Base-by-base conservation (phyloP, 2,329 filamentous ascomycete genomes). In the Cercospora sojina region DNA sequence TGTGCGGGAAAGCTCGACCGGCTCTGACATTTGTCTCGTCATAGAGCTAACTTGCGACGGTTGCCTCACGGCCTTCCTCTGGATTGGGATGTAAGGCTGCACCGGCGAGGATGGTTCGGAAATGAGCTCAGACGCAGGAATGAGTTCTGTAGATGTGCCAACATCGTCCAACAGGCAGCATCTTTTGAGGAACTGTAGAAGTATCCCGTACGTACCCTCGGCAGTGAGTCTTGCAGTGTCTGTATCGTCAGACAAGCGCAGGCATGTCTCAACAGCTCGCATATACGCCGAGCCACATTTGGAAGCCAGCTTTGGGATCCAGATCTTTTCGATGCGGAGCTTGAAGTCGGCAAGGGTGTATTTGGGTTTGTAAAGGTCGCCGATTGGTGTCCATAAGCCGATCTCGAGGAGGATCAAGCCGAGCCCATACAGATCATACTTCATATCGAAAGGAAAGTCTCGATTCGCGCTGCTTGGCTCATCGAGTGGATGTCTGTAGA, bases 261-360 rank as follows among this genome's bases (percentile, higher is more conserved):
- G 88, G 72, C 90, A 93, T 3, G 86, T 84, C 74, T 90, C 86
- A 1, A 92, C 90, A 0, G 90, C 90, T 74, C 88, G 90, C 84
- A 88, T 89, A 77, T 92, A 94, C 0, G 90, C 82, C 7, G 87
- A 90, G 13, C 91, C 90, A 71, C 91, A 93, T 74, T 87, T 86
- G 3, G 87, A 85, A 0, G 88, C 85, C 1, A 92, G 80, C 69
- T 87, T 86, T 1, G 88, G 83, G 2, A 91, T 83, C 72, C 87
- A 89, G 1, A 88, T 82, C 70, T 85, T 85, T 74, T 88, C 86
- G n/a, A 90, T 81, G 41, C 87, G 81, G 59, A 85, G 80, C 74
- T 88, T 88, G 79, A 89, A 89, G 77, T 87, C 86, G 18, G 81
- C 78, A 20, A 86, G 79, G 0, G 87, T 83, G 29, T 88, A 85